A percentile compares a stretch with the other conserved stretches of the same genome.
These are phyloP conservation scores for Pythium coloratum DNA, from an alignment of 352 stramenopile species.

Conservation along the genomic window DNA sequence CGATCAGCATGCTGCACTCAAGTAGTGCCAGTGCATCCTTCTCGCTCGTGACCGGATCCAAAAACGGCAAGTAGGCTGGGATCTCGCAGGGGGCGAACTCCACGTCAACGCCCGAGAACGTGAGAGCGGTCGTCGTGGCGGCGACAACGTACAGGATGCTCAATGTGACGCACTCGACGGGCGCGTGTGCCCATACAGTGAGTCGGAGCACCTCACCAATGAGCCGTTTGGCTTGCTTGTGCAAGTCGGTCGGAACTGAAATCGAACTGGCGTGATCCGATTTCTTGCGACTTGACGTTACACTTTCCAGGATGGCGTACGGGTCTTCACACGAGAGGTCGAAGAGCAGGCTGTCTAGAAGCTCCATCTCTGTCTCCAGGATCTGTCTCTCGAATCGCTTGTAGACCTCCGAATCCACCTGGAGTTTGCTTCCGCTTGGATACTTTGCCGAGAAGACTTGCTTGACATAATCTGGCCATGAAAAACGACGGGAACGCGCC, in stretches of 20 bases:
- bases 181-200: slow-evolving; percentile 60
- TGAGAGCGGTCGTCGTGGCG: slow-evolving; percentile 46
- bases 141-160: slow-evolving; percentile 71
- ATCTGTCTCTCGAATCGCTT: slow-evolving; percentile 55
- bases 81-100: slow-evolving; percentile 8
- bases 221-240: slow-evolving; percentile 70
- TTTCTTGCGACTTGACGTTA: slow-evolving; percentile 49
- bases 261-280: not conserved
- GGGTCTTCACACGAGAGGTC: slow-evolving; percentile 72
- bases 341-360: slow-evolving; percentile 77
- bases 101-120: not conserved
- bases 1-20: slow-evolving; percentile 58
- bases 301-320: slow-evolving; percentile 68
- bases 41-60: slow-evolving; percentile 45
- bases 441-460: slow-evolving; percentile 49
- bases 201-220: slow-evolving; percentile 53
- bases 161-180: slow-evolving; percentile 66
- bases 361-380: slow-evolving; percentile 51
- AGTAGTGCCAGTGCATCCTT: slow-evolving; percentile 49
- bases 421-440: slow-evolving; percentile 9
- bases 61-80: slow-evolving; percentile 47
- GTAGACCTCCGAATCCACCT: slow-evolving; percentile 45
- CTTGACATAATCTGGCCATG: slow-evolving; percentile 64
- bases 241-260: slow-evolving; percentile 39
- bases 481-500: slow-evolving; percentile 56